phyloP scores from a whole-genome alignment of 352 stramenopile genomes.

The Nothophytophthora sp. region DNA sequence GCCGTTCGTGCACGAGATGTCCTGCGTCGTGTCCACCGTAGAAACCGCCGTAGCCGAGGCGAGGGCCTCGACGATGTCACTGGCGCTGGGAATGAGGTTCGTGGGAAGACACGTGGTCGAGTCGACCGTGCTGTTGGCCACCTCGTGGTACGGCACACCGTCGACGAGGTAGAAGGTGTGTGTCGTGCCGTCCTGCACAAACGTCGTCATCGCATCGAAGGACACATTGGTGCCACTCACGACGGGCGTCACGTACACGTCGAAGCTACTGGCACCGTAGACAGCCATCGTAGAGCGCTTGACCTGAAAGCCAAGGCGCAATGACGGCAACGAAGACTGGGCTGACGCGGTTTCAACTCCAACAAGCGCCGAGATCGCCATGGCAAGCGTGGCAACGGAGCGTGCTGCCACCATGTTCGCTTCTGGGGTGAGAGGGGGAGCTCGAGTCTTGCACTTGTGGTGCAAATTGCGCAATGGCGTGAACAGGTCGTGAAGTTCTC shows the following conservation, averaged over 20 bases:
- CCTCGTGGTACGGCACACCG: conserved; percentile 28
- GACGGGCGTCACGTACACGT: conserved; percentile 44
- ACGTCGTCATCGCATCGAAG: conserved; percentile 40
- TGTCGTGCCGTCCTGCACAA: conserved; percentile 29
- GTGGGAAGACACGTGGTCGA: conserved; percentile 25
- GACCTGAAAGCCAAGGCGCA: conserved; percentile 45
- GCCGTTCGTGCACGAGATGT: conserved; percentile 40
- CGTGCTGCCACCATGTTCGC: conserved; percentile 16
- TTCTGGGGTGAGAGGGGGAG: too few species aligned
- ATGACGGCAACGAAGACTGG: conserved; percentile 23
- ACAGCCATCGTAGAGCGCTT: conserved; percentile 55
- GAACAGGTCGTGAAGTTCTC: too few species aligned
- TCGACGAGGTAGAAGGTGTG: conserved; percentile 47
- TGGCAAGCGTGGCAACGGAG: background rate
- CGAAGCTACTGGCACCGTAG: conserved; percentile 42
- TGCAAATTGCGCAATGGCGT: too few species aligned
- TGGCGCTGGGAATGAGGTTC: conserved; percentile 27
- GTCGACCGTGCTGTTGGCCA: conserved; percentile 13
- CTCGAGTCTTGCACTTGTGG: too few species aligned
- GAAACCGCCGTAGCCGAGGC: conserved; percentile 30
- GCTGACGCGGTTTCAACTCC: conserved; percentile 12
- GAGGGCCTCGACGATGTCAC: conserved; percentile 35
- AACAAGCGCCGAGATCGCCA: background rate
- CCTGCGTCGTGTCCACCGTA: conserved; percentile 33
- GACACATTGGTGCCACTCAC: conserved; percentile 16